phyloP scores from a whole-genome alignment of 2,329 filamentous ascomycete genomes.

The Penicillium hordei region DNA sequence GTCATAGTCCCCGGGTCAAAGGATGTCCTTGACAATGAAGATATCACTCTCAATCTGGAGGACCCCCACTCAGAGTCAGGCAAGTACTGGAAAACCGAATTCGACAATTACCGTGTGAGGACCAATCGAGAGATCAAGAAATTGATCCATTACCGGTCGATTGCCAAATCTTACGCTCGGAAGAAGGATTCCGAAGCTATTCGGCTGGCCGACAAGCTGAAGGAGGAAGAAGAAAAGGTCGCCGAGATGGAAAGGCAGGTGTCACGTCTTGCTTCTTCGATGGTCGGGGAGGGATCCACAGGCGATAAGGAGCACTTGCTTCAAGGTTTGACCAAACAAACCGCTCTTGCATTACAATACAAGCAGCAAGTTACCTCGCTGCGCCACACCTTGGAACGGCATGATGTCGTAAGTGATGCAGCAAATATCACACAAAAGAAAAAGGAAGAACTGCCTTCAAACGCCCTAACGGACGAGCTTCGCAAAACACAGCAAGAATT shows the following conservation, averaged over 20 bases:
- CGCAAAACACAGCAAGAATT: conserved; percentile 36
- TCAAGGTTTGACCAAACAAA: conserved; percentile 46
- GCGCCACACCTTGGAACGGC: conserved; percentile 39
- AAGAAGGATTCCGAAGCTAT: conserved; percentile 59
- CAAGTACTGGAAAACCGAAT: conserved; percentile 63
- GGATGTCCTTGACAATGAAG: conserved; percentile 41
- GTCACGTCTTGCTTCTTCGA: conserved; percentile 42
- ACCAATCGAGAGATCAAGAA: conserved; percentile 62
- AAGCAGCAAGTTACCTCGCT: conserved; percentile 44
- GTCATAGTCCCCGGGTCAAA: conserved; percentile 20
- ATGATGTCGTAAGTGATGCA: conserved; percentile 38
- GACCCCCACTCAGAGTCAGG: conserved; percentile 59
- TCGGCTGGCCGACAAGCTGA: conserved; percentile 53
- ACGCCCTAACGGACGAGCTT: conserved; percentile 29
- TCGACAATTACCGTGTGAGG: conserved; percentile 57
- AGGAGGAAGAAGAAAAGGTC: conserved; percentile 50
- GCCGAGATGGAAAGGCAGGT: conserved; percentile 47
- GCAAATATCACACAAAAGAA: conserved; percentile 22
- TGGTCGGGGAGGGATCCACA: conserved; percentile 33
- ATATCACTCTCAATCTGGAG: conserved; percentile 52
- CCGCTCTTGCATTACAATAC: conserved; percentile 46
- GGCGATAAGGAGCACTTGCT: conserved; percentile 43
- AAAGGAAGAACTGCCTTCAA: conserved; percentile 19
- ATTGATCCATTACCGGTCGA: conserved; percentile 59
- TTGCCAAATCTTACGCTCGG: conserved; percentile 59